These are phyloP conservation scores for Termitomyces sp. DNA, from an alignment of 768 basidiomycete genomes.

Conservation along the genomic window DNA sequence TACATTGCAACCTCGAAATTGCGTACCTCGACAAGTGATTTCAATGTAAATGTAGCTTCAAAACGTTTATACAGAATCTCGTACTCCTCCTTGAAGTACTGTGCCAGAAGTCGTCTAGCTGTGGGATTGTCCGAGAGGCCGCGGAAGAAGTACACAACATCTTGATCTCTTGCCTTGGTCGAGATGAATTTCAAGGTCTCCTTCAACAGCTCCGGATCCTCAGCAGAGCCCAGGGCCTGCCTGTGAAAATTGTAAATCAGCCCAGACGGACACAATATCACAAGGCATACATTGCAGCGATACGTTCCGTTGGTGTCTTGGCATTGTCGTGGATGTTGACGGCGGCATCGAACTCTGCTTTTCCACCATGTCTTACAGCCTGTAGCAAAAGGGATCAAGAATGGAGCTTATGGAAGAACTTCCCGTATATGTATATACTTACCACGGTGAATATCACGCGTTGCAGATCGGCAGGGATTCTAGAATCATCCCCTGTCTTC, in stretches of 20 bases:
- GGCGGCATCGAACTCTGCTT: conserved; percentile 67
- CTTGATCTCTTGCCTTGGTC: conserved; percentile 50
- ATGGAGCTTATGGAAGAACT: background rate
- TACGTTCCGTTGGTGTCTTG: conserved; percentile 66
- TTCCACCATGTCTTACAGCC: conserved; percentile 73
- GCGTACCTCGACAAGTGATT: conserved; percentile 46
- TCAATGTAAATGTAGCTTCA: conserved; percentile 61
- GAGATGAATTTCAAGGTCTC: conserved; percentile 60
- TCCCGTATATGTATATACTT: conserved; percentile 16
- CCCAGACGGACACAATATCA: background rate
- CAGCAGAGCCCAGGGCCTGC: conserved; percentile 55
- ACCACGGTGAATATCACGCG: conserved; percentile 48
- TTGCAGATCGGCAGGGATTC: conserved; percentile 78
- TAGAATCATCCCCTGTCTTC: conserved; percentile 66
- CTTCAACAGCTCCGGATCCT: conserved; percentile 49
- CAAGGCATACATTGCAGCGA: conserved; percentile 57
- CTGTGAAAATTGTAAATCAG: conserved; percentile 29
- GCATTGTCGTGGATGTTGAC: conserved; percentile 65
- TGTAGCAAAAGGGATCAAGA: conserved; percentile 18
- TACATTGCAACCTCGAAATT: conserved; percentile 7
- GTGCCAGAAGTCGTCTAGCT: conserved; percentile 45
- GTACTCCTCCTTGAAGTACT: conserved; percentile 70
- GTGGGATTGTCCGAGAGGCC: conserved; percentile 52
- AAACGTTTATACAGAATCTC: conserved; percentile 61
- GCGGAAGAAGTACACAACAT: conserved; percentile 58